Evolutionary conservation across 139 green algal genomes (phyloP).

Genomic region (Yamagishiella unicocca): DNA sequence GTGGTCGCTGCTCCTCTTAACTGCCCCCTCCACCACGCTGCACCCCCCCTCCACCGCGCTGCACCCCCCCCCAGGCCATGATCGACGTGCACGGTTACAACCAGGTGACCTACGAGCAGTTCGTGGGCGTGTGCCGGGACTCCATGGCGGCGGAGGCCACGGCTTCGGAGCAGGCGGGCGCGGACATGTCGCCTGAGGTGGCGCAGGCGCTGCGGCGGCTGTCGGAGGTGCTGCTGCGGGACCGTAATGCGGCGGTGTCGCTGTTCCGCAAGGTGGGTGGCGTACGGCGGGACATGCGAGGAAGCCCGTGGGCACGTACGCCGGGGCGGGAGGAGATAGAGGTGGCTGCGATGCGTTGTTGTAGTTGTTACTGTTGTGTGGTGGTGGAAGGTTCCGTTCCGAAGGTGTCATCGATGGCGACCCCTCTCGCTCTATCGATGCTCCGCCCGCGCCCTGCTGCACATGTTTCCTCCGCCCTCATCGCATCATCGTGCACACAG

Average conservation of each 20-base stretch:
- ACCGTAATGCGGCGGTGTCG: background rate
- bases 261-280: background rate
- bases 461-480: too few species aligned
- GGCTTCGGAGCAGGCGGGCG: background rate
- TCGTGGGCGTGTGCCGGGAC: constrained; percentile 35
- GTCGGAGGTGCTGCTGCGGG: background rate
- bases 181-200: background rate
- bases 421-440: too few species aligned
- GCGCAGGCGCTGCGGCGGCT: constrained; percentile 28
- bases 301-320: too few species aligned
- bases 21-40: background rate
- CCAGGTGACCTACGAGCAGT: constrained; percentile 42
- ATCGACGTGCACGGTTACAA: constrained; percentile 51
- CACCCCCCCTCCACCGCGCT: background rate
- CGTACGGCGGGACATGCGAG: too few species aligned
- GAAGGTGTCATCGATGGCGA: too few species aligned
- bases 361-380: too few species aligned
- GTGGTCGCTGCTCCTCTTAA: background rate
- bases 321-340: too few species aligned
- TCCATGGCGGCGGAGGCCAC: constrained; percentile 43
- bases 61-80: constrained; percentile 40
- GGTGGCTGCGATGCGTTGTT: too few species aligned
- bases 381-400: too few species aligned
- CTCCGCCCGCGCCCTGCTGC: too few species aligned
- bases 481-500: too few species aligned